Percentiles rank a stretch among this genome's conserved stretches.
Conservation (phyloP, 116 monocot genomes). For the Iris pallida region DNA sequence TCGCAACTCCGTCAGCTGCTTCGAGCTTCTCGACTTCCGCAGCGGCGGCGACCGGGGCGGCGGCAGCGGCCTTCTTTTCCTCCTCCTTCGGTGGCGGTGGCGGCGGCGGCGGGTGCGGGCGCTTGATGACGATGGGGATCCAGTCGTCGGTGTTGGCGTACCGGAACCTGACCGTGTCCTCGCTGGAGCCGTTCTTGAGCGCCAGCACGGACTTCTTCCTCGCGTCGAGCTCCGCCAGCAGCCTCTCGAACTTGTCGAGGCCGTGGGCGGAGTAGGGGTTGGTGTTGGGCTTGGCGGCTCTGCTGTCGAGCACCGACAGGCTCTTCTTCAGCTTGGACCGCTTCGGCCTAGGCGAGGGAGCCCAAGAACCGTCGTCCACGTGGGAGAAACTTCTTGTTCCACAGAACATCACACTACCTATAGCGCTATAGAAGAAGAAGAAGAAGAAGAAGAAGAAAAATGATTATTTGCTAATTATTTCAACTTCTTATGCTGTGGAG, state of each 20-base stretch:
- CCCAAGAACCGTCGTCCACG: too few relatives aligned
- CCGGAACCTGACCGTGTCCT: neutral
- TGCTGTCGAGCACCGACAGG: neutral
- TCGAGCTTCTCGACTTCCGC: too few relatives aligned
- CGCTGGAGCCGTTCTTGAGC: neutral
- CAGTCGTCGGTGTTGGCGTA: neutral
- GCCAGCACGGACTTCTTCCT: neutral
- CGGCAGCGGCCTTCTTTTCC: too few relatives aligned
- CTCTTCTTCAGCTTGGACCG: too few relatives aligned
- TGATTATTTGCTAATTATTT: neutral
- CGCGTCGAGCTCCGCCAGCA: neutral
- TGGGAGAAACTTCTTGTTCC: conserved; percentile 9
- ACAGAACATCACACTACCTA: neutral
- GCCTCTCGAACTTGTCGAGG: neutral
- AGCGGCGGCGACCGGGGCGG: too few relatives aligned
- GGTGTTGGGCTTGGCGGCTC: neutral
- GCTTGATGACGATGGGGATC: conserved; percentile 5
- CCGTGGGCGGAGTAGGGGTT: neutral
- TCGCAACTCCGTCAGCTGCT: too few relatives aligned
- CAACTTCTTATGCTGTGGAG: too few relatives aligned
- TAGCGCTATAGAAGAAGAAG: too few relatives aligned
- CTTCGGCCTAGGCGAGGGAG: too few relatives aligned
- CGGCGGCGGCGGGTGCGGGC: neutral
- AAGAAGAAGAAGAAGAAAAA: too few relatives aligned
- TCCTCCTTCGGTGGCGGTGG: neutral